phyloP scores from a whole-genome alignment of 2,329 filamentous ascomycete species.

The Zymoseptoria pseudotritici region DNA sequence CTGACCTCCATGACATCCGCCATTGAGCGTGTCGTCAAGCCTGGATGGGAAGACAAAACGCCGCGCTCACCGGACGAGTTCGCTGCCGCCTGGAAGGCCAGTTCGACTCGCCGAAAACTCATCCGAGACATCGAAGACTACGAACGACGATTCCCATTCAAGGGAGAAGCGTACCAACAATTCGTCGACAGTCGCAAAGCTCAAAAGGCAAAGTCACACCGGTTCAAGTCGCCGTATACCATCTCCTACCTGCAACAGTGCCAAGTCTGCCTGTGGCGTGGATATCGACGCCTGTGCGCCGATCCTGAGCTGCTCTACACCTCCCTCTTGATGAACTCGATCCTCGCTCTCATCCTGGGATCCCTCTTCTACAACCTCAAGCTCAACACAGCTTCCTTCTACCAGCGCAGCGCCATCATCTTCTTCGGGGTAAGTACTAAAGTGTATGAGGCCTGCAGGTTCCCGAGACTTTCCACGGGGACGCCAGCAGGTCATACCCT shows the following conservation, averaged over 20 bases:
- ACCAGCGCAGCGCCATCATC: conserved; percentile 66
- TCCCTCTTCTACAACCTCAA: conserved; percentile 75
- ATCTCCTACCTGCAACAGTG: conserved; percentile 71
- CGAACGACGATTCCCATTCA: conserved; percentile 38
- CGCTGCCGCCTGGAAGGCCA: conserved; percentile 48
- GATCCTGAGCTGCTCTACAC: conserved; percentile 69
- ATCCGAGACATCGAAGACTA: conserved; percentile 41
- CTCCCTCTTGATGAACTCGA: conserved; percentile 61
- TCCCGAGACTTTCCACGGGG: too few species aligned
- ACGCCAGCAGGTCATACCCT: too few species aligned
- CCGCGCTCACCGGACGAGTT: conserved; percentile 46
- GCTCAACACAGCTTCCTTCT: conserved; percentile 63
- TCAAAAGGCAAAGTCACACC: conserved; percentile 43
- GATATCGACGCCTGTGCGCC: conserved; percentile 66
- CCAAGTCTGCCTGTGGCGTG: conserved; percentile 70
- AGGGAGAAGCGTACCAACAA: conserved; percentile 38
- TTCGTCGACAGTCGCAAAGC: conserved; percentile 41
- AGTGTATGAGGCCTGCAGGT: too few species aligned
- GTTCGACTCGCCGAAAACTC: conserved; percentile 40
- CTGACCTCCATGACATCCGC: conserved; percentile 62
- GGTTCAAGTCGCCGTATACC: conserved; percentile 71
- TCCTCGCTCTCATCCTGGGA: conserved; percentile 69
- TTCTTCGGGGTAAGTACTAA: conserved; percentile 58
- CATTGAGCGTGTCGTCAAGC: conserved; percentile 39
- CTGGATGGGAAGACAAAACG: conserved; percentile 39